These are phyloP conservation scores for Paulownia fortunei DNA, from an alignment of 257 asterid species.

Conservation along the genomic window DNA sequence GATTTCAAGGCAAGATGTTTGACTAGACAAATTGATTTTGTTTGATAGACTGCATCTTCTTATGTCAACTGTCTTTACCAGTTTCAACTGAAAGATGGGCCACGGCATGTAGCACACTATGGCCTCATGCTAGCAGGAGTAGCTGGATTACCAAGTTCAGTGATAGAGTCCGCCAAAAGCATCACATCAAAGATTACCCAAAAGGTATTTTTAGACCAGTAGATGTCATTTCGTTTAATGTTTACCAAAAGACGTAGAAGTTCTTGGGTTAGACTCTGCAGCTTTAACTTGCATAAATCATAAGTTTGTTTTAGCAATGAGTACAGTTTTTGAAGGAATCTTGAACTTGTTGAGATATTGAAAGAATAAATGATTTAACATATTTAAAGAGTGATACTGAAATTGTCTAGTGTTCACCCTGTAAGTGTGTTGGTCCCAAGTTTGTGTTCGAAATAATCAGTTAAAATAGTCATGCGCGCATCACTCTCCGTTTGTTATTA, in stretches of 20 bases:
- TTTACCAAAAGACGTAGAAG: neutral
- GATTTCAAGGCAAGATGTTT: constrained; percentile 79
- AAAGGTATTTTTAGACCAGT: constrained; percentile 51
- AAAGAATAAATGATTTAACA: neutral
- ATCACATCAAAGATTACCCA: constrained; percentile 75
- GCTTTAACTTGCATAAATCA: neutral
- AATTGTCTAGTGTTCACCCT: neutral
- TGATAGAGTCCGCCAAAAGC: constrained; percentile 69
- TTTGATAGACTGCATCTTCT: constrained; percentile 10
- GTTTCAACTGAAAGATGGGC: constrained; percentile 95
- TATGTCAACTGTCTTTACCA: constrained; percentile 37
- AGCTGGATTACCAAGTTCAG: constrained; percentile 88
- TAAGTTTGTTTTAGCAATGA: neutral
- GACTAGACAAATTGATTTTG: neutral
- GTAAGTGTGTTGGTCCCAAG: neutral
- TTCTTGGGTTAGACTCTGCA: neutral
- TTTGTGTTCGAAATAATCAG: neutral
- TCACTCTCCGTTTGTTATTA: constrained; percentile 4
- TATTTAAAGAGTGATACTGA: constrained; percentile 5
- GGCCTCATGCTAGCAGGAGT: constrained; percentile 95
- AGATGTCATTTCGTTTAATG: constrained; percentile 19
- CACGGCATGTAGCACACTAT: constrained; percentile 80
- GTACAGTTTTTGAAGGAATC: neutral
- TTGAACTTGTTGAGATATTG: neutral
- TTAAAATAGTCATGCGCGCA: neutral